phyloP scores from a whole-genome alignment of 768 basidiomycete species.

The Mycena sanguinolenta region DNA sequence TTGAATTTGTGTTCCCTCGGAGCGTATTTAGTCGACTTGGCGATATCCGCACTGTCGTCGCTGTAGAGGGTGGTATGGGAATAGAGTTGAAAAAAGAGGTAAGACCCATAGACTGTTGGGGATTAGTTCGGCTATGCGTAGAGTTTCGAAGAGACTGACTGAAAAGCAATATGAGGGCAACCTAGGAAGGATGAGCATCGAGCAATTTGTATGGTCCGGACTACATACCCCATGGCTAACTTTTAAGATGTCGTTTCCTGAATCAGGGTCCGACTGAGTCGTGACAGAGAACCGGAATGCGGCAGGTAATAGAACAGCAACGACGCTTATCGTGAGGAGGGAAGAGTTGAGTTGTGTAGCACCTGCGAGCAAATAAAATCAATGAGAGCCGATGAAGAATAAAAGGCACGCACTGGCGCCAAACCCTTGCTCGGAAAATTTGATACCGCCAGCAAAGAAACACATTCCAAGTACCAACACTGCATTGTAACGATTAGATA shows the following conservation, averaged over 20 bases:
- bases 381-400: slow-evolving; percentile 39
- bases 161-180: slow-evolving; percentile 82
- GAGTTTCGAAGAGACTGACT: slow-evolving; percentile 57
- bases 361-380: slow-evolving; percentile 43
- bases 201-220: background rate
- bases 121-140: slow-evolving; percentile 51
- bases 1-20: slow-evolving; percentile 45
- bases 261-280: slow-evolving; percentile 45
- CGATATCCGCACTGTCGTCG: slow-evolving; percentile 55
- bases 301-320: slow-evolving; percentile 83
- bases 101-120: slow-evolving; percentile 77
- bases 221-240: slow-evolving; percentile 81
- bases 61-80: slow-evolving; percentile 81
- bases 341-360: slow-evolving; percentile 83
- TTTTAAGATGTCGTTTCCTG: slow-evolving; percentile 64
- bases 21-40: slow-evolving; percentile 52
- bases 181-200: slow-evolving; percentile 52
- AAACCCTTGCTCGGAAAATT: slow-evolving; percentile 86
- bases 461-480: slow-evolving; percentile 92
- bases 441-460: slow-evolving; percentile 87
- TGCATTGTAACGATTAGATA: slow-evolving; percentile 43
- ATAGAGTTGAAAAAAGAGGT: slow-evolving; percentile 83
- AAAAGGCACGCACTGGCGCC: slow-evolving; percentile 70
- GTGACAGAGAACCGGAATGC: slow-evolving; percentile 77
- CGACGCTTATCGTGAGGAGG: slow-evolving; percentile 82